Conservation (phyloP, 495 filamentous ascomycete species). For the Penicillium simplicissimum region DNA sequence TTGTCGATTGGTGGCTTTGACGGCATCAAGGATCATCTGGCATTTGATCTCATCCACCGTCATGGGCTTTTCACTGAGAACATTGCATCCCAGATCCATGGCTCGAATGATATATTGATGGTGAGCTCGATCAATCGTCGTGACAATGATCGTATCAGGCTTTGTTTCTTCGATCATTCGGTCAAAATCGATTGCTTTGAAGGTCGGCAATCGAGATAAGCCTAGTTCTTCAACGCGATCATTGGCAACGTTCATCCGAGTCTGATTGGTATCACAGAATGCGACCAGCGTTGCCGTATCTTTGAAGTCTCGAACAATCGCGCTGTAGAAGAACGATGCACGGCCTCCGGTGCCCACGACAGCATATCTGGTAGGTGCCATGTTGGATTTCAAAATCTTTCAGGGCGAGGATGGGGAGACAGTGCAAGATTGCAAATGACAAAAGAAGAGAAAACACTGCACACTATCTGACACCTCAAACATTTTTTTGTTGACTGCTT, state of each 20-base stretch:
- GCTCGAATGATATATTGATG: constrained; percentile 56
- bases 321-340: constrained; percentile 55
- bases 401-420: not conserved
- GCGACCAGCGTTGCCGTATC: constrained; percentile 50
- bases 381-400: not conserved
- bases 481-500: not conserved
- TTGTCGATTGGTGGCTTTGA: constrained; percentile 27
- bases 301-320: constrained; percentile 50
- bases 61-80: constrained; percentile 63
- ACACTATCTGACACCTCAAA: not conserved
- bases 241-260: constrained; percentile 35
- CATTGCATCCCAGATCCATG: constrained; percentile 56
- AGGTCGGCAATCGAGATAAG: constrained; percentile 44
- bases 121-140: constrained; percentile 60
- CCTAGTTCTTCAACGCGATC: constrained; percentile 24
- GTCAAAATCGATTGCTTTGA: constrained; percentile 52
- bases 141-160: constrained; percentile 58
- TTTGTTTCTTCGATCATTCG: constrained; percentile 52
- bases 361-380: constrained; percentile 30
- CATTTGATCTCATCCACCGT: constrained; percentile 56
- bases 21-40: constrained; percentile 41
- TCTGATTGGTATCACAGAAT: constrained; percentile 40
- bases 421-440: not conserved
- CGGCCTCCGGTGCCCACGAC: constrained; percentile 37
- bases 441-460: not conserved